Base-by-base conservation (phyloP, 225 moss, liverwort and hornwort species). In the Straminergon stramineum region DNA sequence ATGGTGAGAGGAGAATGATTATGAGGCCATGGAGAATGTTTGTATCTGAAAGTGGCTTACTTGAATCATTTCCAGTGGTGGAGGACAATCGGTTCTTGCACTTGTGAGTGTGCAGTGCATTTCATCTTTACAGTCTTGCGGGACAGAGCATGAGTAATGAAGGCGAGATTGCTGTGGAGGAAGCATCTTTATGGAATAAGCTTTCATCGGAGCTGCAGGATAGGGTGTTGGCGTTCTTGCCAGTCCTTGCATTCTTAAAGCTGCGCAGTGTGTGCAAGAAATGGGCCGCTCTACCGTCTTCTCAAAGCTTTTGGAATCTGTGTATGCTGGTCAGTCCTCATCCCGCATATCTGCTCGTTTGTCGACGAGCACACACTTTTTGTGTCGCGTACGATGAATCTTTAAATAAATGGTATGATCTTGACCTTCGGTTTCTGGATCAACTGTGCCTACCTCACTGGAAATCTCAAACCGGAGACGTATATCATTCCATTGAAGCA, bases 301-400 rank as follows among this genome's bases (percentile, higher is more conserved):
- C 93, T 26, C 91, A 88, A 89, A 92, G 92, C 89, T 94, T 94
- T 32, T 85, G 69, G 52, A 92, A 90, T 82, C 65, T 93, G 45
- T 93, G 94, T 68, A 69, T 87, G 71, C 75, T 92, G 63, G 73
- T 93, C 26, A 88, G 66, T 75, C 92, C 92, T 24, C 92, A 87
- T 57, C 87, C 87, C 19, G 62, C 91, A 2, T 94, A 93, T 83
- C 91, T 94, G 68, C 94, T 94, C 63, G 77, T 94, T 26, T 94
- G 94, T 87, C 92, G 94, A 85, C 92, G 94, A 58, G 94, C 94
- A 31, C 91, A 94, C 87, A 94, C 94, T 32, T 94, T 91, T 43
- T 94, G 94, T 75, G 70, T 84, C 55, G 94, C 94, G 17, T 94
- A 91, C 48, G 93, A 94, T 83, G 86, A 91, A 51, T 91, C 93